These are phyloP conservation scores for Sparassis latifolia DNA, from an alignment of 1,284 basidiomycete species.

Conservation along the genomic window DNA sequence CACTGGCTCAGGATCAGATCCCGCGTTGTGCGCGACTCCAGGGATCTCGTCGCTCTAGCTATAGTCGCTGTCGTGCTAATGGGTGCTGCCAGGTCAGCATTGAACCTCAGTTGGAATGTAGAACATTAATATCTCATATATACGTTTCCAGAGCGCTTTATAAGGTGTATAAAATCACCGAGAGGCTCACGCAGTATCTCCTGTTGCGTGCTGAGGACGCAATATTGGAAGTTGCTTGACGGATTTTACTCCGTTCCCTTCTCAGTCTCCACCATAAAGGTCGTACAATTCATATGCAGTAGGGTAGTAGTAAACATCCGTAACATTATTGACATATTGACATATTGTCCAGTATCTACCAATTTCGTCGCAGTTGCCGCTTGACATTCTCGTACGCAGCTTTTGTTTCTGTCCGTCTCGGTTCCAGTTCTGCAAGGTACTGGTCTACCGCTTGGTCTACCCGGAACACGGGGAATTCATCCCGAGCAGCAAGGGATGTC, in stretches of 20 bases:
- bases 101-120: neutral
- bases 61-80: constrained; percentile 56
- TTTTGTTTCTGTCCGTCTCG: constrained; percentile 52
- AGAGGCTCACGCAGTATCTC: constrained; percentile 50
- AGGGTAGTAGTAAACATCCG: too few species aligned
- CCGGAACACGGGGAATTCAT: constrained; percentile 65
- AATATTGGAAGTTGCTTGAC: constrained; percentile 60
- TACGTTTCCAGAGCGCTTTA: constrained; percentile 47
- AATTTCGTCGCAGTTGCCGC: constrained; percentile 60
- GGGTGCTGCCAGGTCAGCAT: constrained; percentile 54
- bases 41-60: constrained; percentile 59
- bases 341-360: constrained; percentile 12
- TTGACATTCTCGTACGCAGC: constrained; percentile 60
- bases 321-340: neutral
- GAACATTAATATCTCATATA: neutral
- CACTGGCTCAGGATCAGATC: constrained; percentile 62
- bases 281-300: too few species aligned
- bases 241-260: neutral
- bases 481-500: constrained; percentile 42
- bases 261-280: neutral
- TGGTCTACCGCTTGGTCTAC: constrained; percentile 65
- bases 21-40: constrained; percentile 41
- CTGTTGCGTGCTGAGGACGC: constrained; percentile 69
- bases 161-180: constrained; percentile 62
- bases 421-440: constrained; percentile 62